Base-by-base conservation (phyloP, 768 basidiomycete species). In the Rickenella mellea region DNA sequence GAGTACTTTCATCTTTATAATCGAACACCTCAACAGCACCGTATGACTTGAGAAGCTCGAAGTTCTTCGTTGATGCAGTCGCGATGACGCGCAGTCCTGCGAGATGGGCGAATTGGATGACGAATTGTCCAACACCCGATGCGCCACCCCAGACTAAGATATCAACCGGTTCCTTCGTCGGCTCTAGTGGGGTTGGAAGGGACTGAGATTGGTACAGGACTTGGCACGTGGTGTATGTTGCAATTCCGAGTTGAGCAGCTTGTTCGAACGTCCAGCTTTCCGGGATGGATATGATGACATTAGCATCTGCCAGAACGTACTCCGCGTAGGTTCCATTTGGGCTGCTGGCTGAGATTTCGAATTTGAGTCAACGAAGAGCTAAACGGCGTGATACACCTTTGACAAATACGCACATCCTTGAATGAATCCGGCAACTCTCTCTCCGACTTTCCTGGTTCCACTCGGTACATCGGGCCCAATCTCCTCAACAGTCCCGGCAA, bases 1-100 rank as follows among this genome's bases (percentile, higher is more conserved):
- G 49, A 10, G 51, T 51, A 17, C 44, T 49, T 3, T 30, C 39
- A 44, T 49, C 50, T 20, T 48, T 43, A 45, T 64, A 53, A 42
- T 64, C 60, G 31, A 65, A 56, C 3, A 58, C 54, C 6, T 52
- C 56, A 19, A 60, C 55, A 0, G 66, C 69, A 3, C 69, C 69
- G 4, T 60, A 48, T 1, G 52, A 43, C 32, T 54, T 58, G 29
- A 69, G 42, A n/a, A 60, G 51, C 1, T 48, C 57, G 17, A 55
- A 55, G 44, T 67, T 67, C 33, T 49, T 47, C 5, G 61, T 52
- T 7, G 63, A 66, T 2, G 65, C 58, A 2, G 64, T 63, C 4
- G 62, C 56, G n/a, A 63, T 43, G 28, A 67, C 59, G 7, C 50
- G 51, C 43, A 59, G 56, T 5, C 63, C 61, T 0, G 57, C 46